phyloP scores from a whole-genome alignment of 495 filamentous ascomycete genomes.

The Venustampulla echinocandica region DNA sequence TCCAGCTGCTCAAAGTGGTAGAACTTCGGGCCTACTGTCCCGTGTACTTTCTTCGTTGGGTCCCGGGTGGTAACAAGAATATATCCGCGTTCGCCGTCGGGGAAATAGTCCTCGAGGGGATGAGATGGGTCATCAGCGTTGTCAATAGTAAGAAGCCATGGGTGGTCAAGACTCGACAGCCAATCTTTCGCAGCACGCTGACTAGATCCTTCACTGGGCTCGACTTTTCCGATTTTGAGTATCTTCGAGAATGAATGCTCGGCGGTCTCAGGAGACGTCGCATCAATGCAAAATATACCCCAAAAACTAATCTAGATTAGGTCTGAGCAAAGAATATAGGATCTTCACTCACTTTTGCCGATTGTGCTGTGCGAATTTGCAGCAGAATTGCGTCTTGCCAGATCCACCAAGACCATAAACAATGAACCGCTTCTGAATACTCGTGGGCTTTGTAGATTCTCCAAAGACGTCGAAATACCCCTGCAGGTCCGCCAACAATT shows the following conservation, averaged over 20 bases:
- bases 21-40: conserved; percentile 22
- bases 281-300: conserved; percentile 24
- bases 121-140: conserved; percentile 31
- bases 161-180: conserved; percentile 16
- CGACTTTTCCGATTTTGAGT: conserved; percentile 21
- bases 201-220: conserved; percentile 21
- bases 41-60: conserved; percentile 23
- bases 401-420: conserved; percentile 28
- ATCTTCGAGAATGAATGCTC: conserved; percentile 19
- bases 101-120: conserved; percentile 24
- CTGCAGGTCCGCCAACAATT: background rate
- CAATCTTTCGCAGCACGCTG: conserved; percentile 28
- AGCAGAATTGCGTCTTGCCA: conserved; percentile 30
- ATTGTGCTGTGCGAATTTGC: conserved; percentile 28
- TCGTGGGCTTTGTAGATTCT: background rate
- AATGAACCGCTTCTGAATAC: conserved; percentile 21
- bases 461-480: background rate
- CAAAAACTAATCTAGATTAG: conserved; percentile 14
- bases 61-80: conserved; percentile 33
- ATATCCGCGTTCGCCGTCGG: conserved; percentile 22
- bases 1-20: conserved; percentile 26
- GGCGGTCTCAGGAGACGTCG: conserved; percentile 15
- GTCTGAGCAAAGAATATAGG: background rate
- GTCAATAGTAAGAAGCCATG: conserved; percentile 29
- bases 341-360: conserved; percentile 11